These are phyloP conservation scores for Neurospora sp. DNA, from an alignment of 495 filamentous ascomycete genomes.

Conservation along the genomic window DNA sequence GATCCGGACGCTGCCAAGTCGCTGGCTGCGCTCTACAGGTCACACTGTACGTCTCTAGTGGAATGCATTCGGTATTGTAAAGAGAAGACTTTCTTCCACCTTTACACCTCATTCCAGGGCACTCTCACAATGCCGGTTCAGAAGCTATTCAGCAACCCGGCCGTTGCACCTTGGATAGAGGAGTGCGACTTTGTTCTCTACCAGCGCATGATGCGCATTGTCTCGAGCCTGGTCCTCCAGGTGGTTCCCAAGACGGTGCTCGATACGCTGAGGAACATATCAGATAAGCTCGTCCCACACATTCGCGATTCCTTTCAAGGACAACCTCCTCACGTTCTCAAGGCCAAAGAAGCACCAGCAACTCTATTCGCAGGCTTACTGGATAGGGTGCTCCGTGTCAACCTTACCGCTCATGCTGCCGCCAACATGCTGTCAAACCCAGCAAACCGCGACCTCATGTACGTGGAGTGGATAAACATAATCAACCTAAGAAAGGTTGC, in stretches of 20 bases:
- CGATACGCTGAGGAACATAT: conserved; percentile 74
- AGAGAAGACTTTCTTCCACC: conserved; percentile 85
- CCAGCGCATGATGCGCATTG: conserved; percentile 85
- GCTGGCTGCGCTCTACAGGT: conserved; percentile 75
- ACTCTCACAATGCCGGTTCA: conserved; percentile 96
- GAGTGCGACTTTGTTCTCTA: conserved; percentile 94
- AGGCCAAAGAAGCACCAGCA: conserved; percentile 79
- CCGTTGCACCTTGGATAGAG: conserved; percentile 83
- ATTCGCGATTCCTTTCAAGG: conserved; percentile 70
- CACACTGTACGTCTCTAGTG: conserved; percentile 87
- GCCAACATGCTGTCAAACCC: conserved; percentile 65
- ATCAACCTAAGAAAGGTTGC: conserved; percentile 62
- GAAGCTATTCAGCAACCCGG: conserved; percentile 75
- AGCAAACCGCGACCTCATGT: conserved; percentile 79
- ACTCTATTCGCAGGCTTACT: conserved; percentile 79
- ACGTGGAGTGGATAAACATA: conserved; percentile 74
- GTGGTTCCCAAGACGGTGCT: conserved; percentile 77
- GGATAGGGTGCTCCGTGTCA: conserved; percentile 77
- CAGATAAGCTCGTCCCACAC: conserved; percentile 63
- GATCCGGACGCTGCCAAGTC: conserved; percentile 76
- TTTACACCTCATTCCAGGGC: conserved; percentile 92
- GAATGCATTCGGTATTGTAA: conserved; percentile 93
- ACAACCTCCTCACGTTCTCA: conserved; percentile 70
- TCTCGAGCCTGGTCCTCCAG: conserved; percentile 75
- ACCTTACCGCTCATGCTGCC: conserved; percentile 78